These are phyloP conservation scores for Nemania sp. DNA, from an alignment of 2,329 filamentous ascomycete species.

Conservation along the genomic window DNA sequence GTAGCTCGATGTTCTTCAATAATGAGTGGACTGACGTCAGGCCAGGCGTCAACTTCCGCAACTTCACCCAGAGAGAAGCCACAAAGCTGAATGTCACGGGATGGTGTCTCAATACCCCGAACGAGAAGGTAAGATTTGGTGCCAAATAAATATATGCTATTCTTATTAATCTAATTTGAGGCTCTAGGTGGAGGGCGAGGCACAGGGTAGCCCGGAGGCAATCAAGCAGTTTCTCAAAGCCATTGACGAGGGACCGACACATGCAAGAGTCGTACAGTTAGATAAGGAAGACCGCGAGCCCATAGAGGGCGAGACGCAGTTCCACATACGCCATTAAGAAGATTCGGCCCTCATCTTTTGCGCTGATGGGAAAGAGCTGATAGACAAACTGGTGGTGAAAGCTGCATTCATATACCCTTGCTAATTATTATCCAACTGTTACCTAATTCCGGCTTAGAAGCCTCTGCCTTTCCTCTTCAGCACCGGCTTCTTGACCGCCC, in stretches of 20 bases:
- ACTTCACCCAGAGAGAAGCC: conserved; percentile 59
- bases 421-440: conserved; percentile 12
- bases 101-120: conserved; percentile 63
- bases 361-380: neutral
- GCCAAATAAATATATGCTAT: neutral
- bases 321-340: conserved; percentile 55
- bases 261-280: conserved; percentile 73
- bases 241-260: conserved; percentile 72
- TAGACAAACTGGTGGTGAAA: neutral
- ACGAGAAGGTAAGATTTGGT: conserved; percentile 53
- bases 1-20: neutral
- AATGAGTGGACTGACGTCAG: conserved; percentile 26
- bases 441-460: conserved; percentile 42
- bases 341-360: conserved; percentile 1
- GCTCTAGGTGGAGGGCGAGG: conserved; percentile 81
- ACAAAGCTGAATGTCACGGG: conserved; percentile 56
- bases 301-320: conserved; percentile 69
- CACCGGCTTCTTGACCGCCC: conserved; percentile 64
- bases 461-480: conserved; percentile 60
- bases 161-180: conserved; percentile 19
- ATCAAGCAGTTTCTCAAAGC: conserved; percentile 73
- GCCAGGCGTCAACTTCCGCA: conserved; percentile 60
- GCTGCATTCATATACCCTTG: conserved; percentile 2
- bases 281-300: conserved; percentile 68
- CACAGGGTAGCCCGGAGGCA: conserved; percentile 70